Evolutionary conservation across 163 green algal genomes (phyloP).

Genomic region (Prototheca stagnorum): DNA sequence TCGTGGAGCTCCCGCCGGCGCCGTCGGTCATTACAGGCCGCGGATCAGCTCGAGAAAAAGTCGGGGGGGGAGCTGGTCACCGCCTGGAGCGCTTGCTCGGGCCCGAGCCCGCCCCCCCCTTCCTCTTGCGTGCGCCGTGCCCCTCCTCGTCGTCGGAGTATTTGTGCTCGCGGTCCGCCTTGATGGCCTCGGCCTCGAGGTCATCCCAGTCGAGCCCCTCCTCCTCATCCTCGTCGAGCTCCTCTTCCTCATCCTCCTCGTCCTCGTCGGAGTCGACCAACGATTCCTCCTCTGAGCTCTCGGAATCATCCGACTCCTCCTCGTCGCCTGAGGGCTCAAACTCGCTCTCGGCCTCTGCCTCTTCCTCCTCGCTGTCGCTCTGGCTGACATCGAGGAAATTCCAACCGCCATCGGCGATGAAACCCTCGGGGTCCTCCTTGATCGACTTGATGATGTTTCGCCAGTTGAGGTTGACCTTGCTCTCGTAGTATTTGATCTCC

Average conservation of each 20-base stretch:
- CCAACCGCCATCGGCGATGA: conserved; percentile 88
- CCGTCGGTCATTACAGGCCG: too few relatives aligned
- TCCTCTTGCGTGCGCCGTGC: conserved; percentile 2
- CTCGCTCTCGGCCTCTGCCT: conserved; percentile 45
- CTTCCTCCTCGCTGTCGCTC: conserved; percentile 34
- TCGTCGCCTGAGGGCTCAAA: conserved; percentile 20
- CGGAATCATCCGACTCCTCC: conserved; percentile 35
- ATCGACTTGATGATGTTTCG: conserved; percentile 96
- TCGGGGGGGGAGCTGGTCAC: neutral
- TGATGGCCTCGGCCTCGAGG: conserved; percentile 54
- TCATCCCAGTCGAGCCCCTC: conserved; percentile 65
- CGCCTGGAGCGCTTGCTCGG: conserved; percentile 1
- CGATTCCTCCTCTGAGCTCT: conserved; percentile 22
- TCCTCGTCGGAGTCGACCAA: conserved; percentile 28
- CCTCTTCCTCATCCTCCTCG: conserved; percentile 21
- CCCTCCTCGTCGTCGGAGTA: conserved; percentile 23
- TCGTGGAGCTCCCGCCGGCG: too few relatives aligned
- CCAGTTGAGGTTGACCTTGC: conserved; percentile 94
- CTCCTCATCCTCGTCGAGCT: conserved; percentile 45
- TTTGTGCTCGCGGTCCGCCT: conserved; percentile 21
- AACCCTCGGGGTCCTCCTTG: conserved; percentile 80
- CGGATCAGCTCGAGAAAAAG: too few relatives aligned
- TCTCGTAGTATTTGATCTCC: conserved; percentile 97
- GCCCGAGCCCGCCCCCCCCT: neutral
- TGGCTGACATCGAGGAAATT: conserved; percentile 89